These are phyloP conservation scores for Macrophomina phaseolina DNA, from an alignment of 2,329 filamentous ascomycete genomes.

Conservation along the genomic window DNA sequence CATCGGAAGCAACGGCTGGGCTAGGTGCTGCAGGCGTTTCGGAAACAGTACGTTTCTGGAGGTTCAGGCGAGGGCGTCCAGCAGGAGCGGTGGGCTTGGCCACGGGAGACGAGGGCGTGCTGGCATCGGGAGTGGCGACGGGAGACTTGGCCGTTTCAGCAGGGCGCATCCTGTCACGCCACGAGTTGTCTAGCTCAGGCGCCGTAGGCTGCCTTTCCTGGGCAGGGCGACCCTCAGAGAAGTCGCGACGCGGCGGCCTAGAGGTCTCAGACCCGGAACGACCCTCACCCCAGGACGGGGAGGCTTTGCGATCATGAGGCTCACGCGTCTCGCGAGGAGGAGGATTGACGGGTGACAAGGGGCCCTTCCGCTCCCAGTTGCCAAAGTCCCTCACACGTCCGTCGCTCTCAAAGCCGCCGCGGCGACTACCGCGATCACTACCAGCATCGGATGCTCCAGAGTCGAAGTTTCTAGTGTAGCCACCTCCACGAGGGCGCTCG, in stretches of 20 bases:
- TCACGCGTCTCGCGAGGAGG: slow-evolving; percentile 56
- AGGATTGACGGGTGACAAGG: slow-evolving; percentile 71
- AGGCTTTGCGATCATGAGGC: slow-evolving; percentile 55
- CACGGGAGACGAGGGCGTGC: slow-evolving; percentile 76
- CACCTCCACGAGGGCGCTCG: slow-evolving; percentile 57
- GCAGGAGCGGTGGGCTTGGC: slow-evolving; percentile 64
- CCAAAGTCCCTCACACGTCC: slow-evolving; percentile 79
- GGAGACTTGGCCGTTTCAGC: slow-evolving; percentile 69
- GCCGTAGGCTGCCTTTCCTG: slow-evolving; percentile 78
- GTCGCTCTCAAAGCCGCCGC: slow-evolving; percentile 68
- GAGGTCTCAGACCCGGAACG: slow-evolving; percentile 73
- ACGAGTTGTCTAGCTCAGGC: slow-evolving; percentile 90
- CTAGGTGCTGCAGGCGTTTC: slow-evolving; percentile 64
- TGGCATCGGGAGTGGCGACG: slow-evolving; percentile 72
- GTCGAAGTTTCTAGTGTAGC: slow-evolving; percentile 59
- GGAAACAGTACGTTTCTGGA: slow-evolving; percentile 88
- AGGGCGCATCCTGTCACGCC: slow-evolving; percentile 91
- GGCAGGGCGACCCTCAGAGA: slow-evolving; percentile 63
- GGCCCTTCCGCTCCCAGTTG: slow-evolving; percentile 95
- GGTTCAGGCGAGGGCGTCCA: slow-evolving; percentile 80
- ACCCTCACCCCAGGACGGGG: slow-evolving; percentile 77
- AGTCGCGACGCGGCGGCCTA: slow-evolving; percentile 74
- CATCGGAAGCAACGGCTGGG: slow-evolving; percentile 58
- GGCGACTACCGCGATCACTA: slow-evolving; percentile 69
- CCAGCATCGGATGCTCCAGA: slow-evolving; percentile 56